phyloP scores from a whole-genome alignment of 805 yeast genomes.

The Hanseniaspora lindneri region DNA sequence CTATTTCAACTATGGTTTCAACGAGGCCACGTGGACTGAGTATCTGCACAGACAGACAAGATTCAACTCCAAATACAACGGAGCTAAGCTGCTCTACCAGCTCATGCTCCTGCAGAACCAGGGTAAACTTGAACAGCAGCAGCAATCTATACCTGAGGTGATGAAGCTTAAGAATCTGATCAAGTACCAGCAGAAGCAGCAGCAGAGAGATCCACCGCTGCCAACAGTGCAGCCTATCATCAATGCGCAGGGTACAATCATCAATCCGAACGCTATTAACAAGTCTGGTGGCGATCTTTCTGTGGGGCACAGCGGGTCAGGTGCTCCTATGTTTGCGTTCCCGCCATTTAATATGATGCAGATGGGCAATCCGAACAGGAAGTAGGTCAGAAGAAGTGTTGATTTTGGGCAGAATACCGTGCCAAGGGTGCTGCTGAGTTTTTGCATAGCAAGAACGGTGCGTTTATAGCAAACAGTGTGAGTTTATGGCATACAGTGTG shows the following conservation, averaged over 20 bases:
- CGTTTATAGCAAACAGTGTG: too few species aligned
- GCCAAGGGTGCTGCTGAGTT: too few species aligned
- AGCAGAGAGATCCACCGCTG: constrained; percentile 16
- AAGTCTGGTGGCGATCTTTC: constrained; percentile 3
- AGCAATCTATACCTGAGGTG: constrained; percentile 8
- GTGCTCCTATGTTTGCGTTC: constrained; percentile 12
- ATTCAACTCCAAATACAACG: constrained; percentile 65
- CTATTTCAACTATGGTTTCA: constrained; percentile 92
- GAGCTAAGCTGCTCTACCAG: constrained; percentile 63
- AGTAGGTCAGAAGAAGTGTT: background rate
- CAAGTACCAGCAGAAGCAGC: constrained; percentile 15
- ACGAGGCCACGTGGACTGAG: constrained; percentile 90
- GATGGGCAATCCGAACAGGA: constrained; percentile 6
- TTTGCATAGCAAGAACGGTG: too few species aligned
- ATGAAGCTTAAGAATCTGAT: constrained; percentile 11
- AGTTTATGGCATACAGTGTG: too few species aligned
- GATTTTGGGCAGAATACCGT: too few species aligned
- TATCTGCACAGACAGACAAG: constrained; percentile 82
- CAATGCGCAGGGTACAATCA: constrained; percentile 9
- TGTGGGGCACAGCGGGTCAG: background rate
- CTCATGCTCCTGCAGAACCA: constrained; percentile 29
- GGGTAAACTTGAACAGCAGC: constrained; percentile 23
- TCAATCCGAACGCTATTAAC: constrained; percentile 10
- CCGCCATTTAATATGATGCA: constrained; percentile 15
- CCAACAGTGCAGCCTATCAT: constrained; percentile 11